phyloP scores from a whole-genome alignment of 2,329 filamentous ascomycete species.

The Mycosphaerella arachidis region DNA sequence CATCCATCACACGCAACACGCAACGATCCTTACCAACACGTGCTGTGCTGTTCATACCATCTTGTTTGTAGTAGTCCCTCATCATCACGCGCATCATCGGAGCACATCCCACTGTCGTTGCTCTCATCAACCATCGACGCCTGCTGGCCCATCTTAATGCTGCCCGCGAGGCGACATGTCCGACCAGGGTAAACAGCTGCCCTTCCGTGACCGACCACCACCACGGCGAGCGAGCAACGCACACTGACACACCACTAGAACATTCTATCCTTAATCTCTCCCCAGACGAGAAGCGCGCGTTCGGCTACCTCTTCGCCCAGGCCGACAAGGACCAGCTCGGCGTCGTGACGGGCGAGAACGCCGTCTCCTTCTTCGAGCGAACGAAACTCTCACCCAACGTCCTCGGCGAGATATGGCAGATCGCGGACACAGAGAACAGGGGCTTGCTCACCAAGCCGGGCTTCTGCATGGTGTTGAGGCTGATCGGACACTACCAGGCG shows the following conservation, averaged over 20 bases:
- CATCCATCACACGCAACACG: background rate
- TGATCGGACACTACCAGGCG: conserved; percentile 93
- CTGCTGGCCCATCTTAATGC: conserved; percentile 2
- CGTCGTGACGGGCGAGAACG: conserved; percentile 91
- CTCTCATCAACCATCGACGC: background rate
- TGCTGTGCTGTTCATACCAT: background rate
- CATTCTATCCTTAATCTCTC: conserved; percentile 61
- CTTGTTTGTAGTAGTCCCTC: background rate
- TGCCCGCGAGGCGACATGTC: conserved; percentile 20
- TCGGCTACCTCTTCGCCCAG: conserved; percentile 86
- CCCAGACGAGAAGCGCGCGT: conserved; percentile 87
- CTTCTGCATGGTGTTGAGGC: conserved; percentile 85
- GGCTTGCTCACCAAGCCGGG: conserved; percentile 88
- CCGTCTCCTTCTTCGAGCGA: conserved; percentile 97
- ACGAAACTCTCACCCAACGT: conserved; percentile 81
- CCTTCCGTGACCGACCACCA: too few relatives aligned
- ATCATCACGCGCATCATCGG: background rate
- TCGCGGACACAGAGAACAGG: conserved; percentile 93
- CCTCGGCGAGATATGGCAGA: conserved; percentile 98
- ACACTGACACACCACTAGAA: conserved; percentile 23
- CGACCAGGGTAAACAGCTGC: conserved; percentile 17
- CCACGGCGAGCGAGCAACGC: background rate
- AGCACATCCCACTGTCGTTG: background rate
- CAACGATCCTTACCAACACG: background rate
- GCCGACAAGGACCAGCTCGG: conserved; percentile 89